phyloP scores from a whole-genome alignment of 2,329 filamentous ascomycete genomes.

The Diaporthe humulicola region DNA sequence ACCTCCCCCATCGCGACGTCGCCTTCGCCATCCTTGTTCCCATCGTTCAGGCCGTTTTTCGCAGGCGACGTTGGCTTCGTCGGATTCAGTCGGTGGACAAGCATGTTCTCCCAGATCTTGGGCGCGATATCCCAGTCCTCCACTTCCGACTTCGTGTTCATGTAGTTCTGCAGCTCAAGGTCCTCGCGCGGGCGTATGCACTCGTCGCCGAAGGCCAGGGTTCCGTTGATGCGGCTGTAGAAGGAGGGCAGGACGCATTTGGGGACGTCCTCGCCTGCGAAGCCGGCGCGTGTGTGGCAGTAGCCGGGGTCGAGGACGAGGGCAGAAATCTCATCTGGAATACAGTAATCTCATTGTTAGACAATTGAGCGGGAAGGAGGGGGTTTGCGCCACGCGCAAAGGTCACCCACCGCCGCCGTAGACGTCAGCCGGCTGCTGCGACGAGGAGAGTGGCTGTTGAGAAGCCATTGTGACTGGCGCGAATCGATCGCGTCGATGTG shows the following conservation, averaged over 20 bases:
- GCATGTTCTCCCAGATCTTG: conserved; percentile 92
- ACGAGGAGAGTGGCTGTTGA: conserved; percentile 66
- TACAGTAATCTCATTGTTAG: conserved; percentile 33
- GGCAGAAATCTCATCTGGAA: conserved; percentile 92
- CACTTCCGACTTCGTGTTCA: conserved; percentile 88
- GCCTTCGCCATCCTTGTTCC: conserved; percentile 70
- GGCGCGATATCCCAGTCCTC: conserved; percentile 96
- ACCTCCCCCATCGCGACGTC: conserved; percentile 71
- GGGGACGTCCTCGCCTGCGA: conserved; percentile 96
- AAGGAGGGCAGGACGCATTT: conserved; percentile 93
- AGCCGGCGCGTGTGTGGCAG: conserved; percentile 91
- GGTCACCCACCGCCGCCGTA: conserved; percentile 70
- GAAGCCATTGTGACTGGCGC: conserved; percentile 60
- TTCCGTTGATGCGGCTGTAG: conserved; percentile 76
- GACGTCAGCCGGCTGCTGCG: conserved; percentile 71
- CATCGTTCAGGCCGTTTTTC: conserved; percentile 85
- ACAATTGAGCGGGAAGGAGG: conserved; percentile 41
- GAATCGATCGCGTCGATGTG: background rate
- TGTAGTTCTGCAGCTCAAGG: conserved; percentile 91
- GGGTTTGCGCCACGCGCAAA: conserved; percentile 36
- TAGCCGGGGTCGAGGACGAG: conserved; percentile 97
- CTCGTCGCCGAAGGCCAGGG: conserved; percentile 89
- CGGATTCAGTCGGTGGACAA: conserved; percentile 89
- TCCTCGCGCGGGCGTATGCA: conserved; percentile 81
- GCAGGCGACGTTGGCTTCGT: conserved; percentile 76